Base-by-base conservation (phyloP, 106 monocot genomes). In the Dactylorhiza incarnata region DNA sequence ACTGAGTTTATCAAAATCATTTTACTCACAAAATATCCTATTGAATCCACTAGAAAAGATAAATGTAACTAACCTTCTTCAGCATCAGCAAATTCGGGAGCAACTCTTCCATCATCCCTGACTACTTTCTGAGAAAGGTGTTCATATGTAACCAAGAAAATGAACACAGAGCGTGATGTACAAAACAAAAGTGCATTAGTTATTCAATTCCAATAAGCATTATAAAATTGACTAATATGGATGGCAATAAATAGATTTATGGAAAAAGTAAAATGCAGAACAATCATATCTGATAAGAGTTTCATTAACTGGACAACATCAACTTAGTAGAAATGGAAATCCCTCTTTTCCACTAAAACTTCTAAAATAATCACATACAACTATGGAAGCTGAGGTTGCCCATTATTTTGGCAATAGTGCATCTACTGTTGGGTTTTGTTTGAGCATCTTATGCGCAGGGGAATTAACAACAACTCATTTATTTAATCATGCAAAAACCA, bases 21-120 rank as follows among this genome's bases (percentile, higher is more conserved):
- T 67, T 2, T 15, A 1, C 1, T 16, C 45, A 45, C 0, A 69
- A 69, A 69, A 69, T n/a, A 69, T 69, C 45, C 45, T 45, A 69
- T 69, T 65, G 17, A 65, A 65, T 29, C 23, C 26, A 29, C 12
- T 29, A 29, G 65, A 65, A 65, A 65, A 29, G 17, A 15, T 3
- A 47, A 71, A n/a, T 3, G 23, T 7, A 52, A 47, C 7, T 29
- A 2, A 97, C 93, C 96, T 89, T 97, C 91, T 76, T 89, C 91
- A 16, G 84, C 87, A 87, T 97, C 93, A 22, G 89, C 93, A 82
- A 97, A 97, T 74, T 97, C 91, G 68, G 97, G 97, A 46, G 79
- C 83, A 19, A 73, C 76, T 74, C 68, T 84, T 45, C 89, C 93
- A 84, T 97, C 91, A 78, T 86, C 91, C 73, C 78, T 82, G 49